phyloP scores from a whole-genome alignment of 331 rosid species.

The Dryas integrifolia region DNA sequence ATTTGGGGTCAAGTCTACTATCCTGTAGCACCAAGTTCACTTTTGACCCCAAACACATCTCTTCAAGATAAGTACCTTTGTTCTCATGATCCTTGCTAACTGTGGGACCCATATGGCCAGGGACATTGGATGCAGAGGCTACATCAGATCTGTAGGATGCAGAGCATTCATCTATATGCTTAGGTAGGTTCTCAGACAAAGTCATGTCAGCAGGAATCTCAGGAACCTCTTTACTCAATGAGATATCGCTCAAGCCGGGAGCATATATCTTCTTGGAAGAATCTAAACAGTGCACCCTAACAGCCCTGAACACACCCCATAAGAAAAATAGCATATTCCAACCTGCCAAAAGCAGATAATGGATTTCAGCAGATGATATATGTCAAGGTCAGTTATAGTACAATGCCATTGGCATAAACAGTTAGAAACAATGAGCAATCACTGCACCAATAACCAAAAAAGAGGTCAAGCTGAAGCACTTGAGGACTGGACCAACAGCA shows the following conservation, averaged over 20 bases:
- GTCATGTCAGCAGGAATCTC: conserved; percentile 42
- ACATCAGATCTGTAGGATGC: conserved; percentile 37
- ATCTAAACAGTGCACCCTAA: conserved; percentile 49
- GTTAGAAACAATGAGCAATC: neutral
- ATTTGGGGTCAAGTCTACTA: conserved; percentile 29
- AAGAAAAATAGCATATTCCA: conserved; percentile 89
- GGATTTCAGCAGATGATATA: conserved; percentile 9
- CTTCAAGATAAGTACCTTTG: conserved; percentile 37
- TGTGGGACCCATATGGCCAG: conserved; percentile 29
- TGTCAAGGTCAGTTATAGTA: neutral
- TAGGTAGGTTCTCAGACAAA: conserved; percentile 43
- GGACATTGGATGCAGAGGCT: conserved; percentile 34
- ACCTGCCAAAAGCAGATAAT: conserved; percentile 51
- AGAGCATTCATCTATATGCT: conserved; percentile 39
- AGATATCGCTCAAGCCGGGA: conserved; percentile 42
- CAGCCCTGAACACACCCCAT: conserved; percentile 90
- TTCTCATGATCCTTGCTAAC: conserved; percentile 35
- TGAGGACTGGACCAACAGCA: neutral
- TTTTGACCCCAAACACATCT: conserved; percentile 31
- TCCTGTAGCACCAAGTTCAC: conserved; percentile 38
- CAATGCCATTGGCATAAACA: neutral
- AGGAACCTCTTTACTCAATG: conserved; percentile 42
- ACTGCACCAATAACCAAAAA: conserved; percentile 6
- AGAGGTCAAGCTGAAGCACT: neutral
- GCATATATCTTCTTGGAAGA: conserved; percentile 39